Evolutionary conservation across 2,329 filamentous ascomycete genomes (phyloP), one percentile per base, ranked within the genome.

Genomic region (Botrytis sinoallii): DNA sequence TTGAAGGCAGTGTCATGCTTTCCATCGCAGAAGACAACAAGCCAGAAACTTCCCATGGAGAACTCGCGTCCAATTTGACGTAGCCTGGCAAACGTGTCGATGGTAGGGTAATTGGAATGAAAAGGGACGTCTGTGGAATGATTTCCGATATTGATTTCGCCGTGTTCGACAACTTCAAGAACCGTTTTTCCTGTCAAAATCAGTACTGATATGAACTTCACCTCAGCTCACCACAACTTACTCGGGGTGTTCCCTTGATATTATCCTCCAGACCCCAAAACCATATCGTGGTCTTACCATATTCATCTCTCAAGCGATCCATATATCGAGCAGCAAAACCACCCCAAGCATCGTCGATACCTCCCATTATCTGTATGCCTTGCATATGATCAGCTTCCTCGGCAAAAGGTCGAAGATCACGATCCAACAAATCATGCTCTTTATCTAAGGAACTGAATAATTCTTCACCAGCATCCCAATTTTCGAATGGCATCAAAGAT

Each of bases 351-450:
- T 95, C 92, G 80, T 95, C 93, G 9, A 90, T 83, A 6, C 88
- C 88, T 3, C 91, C 86, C 75, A 95, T 88, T 18, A 95, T 81
- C 81, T 98, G 95, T 29, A 99, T 85, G 0, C 92, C 95, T 82
- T 98, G 95, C 84, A 98, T 87, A 72, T 94, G 91, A 82, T 99
- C 96, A 77, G 94, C 96, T 83, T 98, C 96, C 83, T 99, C 96
- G 3, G 91, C 89, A 81, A 98, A 98, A 0, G 91, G 91, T 55
- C 96, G 87, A 77, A 98, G 85, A 81, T 99, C 95, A n/a, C 95
- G 89, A 81, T 99, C 96, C 6, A 98, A 85, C 8, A 98, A 83
- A 78, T 98, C 95, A 77, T 95, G 90, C 79, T 97, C 94, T 79
- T 88, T 90, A 81, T 95, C 92, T 12, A 95, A 85, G 4, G 86